Base-by-base conservation (phyloP, 2,329 filamentous ascomycete genomes). In the Exophiala sp. region DNA sequence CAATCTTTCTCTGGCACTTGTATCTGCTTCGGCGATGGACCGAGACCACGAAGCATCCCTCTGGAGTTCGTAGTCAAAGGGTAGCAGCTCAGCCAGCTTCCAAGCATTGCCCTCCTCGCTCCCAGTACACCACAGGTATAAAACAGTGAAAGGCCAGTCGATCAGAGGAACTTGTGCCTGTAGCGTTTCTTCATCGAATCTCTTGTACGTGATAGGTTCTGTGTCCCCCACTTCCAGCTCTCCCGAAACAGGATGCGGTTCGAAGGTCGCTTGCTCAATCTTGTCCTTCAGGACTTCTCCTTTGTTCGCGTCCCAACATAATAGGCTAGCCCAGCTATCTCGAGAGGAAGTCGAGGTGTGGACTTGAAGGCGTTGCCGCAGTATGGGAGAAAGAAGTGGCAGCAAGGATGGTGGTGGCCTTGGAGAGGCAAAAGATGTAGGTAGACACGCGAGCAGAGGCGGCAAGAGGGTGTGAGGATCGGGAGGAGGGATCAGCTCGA, bases 171-270 rank as follows among this genome's bases (percentile, higher is more conserved):
- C 65, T 46, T 75, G 74, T 3, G 79, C 71, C 40, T 83, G 81
- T 18, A 86, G 67, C 1, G 83, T 86, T 67, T 86, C 83, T 20
- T 80, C 73, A 55, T 86, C 83, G 41, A 84, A 69, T 35, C 81
- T 74, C 57, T 79, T 77, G 69, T 83, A 86, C 32, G 74, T 71
- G 33, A 82, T 74, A 3, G 73, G 69, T 32, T 78, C 70, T n/a
- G 80, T 75, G 39, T 82, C 80, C 16, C 80, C 77, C 3, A 85
- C 68, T 65, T 86, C 83, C 41, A 86, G 78, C 64, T 86, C 83
- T 44, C 83, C 83, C 1, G 83, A 86, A 2, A 80, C 78, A 0
- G 83, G 83, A 62, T 86, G 83, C 41, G 82, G 81, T 65, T 86
- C 83, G 52, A 85, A 77, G 14, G 73, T 72, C 32, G 81, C 72